These are phyloP conservation scores for Aphelidium insulamus DNA, from an alignment of 371 early-diverging fungal genomes.

Conservation along the genomic window DNA sequence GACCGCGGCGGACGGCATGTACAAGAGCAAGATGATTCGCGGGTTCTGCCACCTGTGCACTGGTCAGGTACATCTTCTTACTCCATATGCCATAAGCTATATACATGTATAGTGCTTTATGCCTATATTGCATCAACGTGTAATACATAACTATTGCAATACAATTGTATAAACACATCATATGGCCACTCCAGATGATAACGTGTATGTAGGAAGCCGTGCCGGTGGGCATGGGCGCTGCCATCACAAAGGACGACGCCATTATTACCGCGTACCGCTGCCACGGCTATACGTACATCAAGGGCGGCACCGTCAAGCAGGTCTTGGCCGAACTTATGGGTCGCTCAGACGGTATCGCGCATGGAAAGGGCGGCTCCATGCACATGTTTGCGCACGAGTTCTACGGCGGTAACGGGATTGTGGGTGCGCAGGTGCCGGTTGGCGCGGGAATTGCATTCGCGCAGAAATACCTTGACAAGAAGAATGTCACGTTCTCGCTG, in stretches of 20 bases:
- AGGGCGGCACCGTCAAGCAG: slow-evolving; percentile 50
- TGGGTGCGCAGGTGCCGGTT: slow-evolving; percentile 97
- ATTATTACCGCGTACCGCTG: slow-evolving; percentile 97
- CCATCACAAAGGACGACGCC: slow-evolving; percentile 65
- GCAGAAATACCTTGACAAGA: slow-evolving; percentile 67
- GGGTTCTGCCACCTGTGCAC: slow-evolving; percentile 99
- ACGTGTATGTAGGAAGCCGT: slow-evolving; percentile 54
- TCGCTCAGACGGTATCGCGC: slow-evolving; percentile 65
- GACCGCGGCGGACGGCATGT: slow-evolving; percentile 79
- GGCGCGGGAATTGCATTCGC: slow-evolving; percentile 94
- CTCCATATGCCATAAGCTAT: neutral
- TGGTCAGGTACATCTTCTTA: slow-evolving; percentile 51
- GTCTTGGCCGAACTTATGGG: slow-evolving; percentile 72
- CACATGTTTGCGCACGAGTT: slow-evolving; percentile 95
- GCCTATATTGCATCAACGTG: slow-evolving; percentile 1
- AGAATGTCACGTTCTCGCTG: slow-evolving; percentile 64
- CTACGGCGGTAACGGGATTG: slow-evolving; percentile 99
- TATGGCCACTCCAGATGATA: neutral
- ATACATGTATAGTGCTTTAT: neutral
- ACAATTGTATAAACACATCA: no score
- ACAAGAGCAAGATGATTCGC: slow-evolving; percentile 89
- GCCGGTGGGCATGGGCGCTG: slow-evolving; percentile 82
- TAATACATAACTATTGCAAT: no score
- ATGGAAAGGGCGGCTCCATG: slow-evolving; percentile 99
- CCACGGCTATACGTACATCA: slow-evolving; percentile 90